Percentiles rank a stretch among this genome's conserved stretches.
phyloP scores from a whole-genome alignment of 805 yeast genomes.

The Ogataea polymorpha region DNA sequence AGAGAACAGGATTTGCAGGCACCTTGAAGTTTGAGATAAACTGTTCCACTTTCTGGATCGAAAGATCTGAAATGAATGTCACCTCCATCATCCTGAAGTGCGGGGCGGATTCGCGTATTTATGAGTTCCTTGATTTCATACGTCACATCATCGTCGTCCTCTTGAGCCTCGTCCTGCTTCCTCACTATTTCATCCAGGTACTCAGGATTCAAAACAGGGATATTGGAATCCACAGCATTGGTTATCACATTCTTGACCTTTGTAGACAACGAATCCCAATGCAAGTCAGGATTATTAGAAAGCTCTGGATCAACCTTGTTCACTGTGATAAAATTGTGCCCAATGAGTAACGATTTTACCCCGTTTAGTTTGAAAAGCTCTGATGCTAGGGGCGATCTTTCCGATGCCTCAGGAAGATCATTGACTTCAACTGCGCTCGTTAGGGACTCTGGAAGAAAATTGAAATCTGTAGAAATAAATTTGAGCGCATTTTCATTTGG shows the following conservation, averaged over 20 bases:
- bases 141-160: constrained; percentile 65
- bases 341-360: constrained; percentile 70
- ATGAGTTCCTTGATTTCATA: constrained; percentile 67
- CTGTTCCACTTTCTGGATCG: constrained; percentile 54
- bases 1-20: constrained; percentile 74
- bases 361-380: constrained; percentile 58
- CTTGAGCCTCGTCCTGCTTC: constrained; percentile 35
- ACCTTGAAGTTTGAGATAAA: constrained; percentile 57
- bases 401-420: constrained; percentile 49
- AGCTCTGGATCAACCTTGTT: constrained; percentile 45
- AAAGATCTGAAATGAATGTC: constrained; percentile 66
- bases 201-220: constrained; percentile 25
- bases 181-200: constrained; percentile 23
- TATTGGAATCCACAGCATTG: constrained; percentile 25
- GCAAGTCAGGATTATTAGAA: constrained; percentile 33
- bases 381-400: constrained; percentile 61
- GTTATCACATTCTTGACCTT: constrained; percentile 25
- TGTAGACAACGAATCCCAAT: constrained; percentile 30
- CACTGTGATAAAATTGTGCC: constrained; percentile 69
- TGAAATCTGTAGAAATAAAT: constrained; percentile 48
- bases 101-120: constrained; percentile 69
- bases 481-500: constrained; percentile 78
- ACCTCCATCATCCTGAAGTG: constrained; percentile 74
- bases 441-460: constrained; percentile 43
- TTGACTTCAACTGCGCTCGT: constrained; percentile 50